Conservation (phyloP, 257 asterid species). For the Schizonepeta tenuifolia region DNA sequence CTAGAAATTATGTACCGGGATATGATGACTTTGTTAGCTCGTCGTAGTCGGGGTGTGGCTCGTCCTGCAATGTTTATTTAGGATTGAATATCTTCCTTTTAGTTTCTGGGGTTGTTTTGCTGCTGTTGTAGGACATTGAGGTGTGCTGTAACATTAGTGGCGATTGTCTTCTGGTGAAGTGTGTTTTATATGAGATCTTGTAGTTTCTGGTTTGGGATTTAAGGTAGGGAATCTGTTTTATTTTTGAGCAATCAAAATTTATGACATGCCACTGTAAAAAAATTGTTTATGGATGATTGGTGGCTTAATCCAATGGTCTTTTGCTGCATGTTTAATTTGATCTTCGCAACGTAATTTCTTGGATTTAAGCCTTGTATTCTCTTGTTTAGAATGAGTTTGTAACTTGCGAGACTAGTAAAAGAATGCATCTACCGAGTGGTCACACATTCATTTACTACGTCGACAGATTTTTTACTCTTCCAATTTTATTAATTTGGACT, state of each 20-base stretch:
- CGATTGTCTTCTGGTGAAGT: neutral
- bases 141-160: constrained; percentile 21
- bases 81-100: neutral
- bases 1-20: neutral
- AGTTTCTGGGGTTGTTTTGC: constrained; percentile 12
- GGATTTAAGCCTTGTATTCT: no score
- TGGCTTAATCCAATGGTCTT: neutral
- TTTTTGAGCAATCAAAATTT: neutral
- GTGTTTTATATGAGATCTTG: neutral
- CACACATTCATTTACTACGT: no score
- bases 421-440: no score
- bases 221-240: neutral
- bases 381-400: no score
- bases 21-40: neutral
- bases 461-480: neutral
- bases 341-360: neutral
- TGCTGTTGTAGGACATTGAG: constrained; percentile 26
- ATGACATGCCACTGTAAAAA: neutral
- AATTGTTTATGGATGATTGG: neutral
- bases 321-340: neutral
- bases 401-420: no score
- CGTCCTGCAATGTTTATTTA: neutral
- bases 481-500: no score
- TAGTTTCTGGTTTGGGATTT: constrained; percentile 25
- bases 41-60: constrained; percentile 11